These are phyloP conservation scores for Leishmania amazonensis DNA, from an alignment of 208 protist species.

Conservation along the genomic window DNA sequence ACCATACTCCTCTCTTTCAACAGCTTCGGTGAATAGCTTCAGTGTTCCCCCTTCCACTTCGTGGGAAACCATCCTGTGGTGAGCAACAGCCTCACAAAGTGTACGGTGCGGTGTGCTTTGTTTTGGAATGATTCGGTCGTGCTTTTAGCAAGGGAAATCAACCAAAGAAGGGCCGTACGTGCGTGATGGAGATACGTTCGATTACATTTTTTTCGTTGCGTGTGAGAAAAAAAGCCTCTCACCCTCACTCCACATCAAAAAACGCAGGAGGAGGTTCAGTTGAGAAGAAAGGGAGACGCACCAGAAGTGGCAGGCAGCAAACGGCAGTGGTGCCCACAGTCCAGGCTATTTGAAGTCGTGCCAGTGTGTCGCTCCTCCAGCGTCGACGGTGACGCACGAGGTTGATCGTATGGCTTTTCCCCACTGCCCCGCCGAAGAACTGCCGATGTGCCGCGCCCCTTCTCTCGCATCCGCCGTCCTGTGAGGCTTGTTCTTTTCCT, in stretches of 20 bases:
- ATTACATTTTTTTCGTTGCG: neutral
- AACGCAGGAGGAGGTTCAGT: neutral
- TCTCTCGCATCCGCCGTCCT: neutral
- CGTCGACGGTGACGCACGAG: neutral
- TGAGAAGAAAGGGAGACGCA: neutral
- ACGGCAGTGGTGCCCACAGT: neutral
- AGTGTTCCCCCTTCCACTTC: neutral
- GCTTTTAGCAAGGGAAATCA: too few relatives aligned
- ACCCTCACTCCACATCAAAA: neutral
- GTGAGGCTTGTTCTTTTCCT: neutral
- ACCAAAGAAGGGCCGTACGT: neutral
- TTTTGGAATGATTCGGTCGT: neutral
- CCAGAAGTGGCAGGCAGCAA: neutral
- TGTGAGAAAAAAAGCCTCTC: neutral
- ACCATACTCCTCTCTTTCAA: constrained; percentile 5
- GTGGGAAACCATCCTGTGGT: neutral
- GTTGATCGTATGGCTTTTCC: neutral
- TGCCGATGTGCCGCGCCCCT: neutral
- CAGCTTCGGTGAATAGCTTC: constrained; percentile 3
- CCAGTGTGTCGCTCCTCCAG: neutral
- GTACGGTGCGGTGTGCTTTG: neutral
- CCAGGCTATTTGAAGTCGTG: neutral
- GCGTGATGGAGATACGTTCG: neutral
- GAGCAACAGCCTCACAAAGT: neutral
- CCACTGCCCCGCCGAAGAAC: neutral